Evolutionary conservation across 2,329 filamentous ascomycete genomes (phyloP).

Genomic region (Aspergillus transmontanensis): DNA sequence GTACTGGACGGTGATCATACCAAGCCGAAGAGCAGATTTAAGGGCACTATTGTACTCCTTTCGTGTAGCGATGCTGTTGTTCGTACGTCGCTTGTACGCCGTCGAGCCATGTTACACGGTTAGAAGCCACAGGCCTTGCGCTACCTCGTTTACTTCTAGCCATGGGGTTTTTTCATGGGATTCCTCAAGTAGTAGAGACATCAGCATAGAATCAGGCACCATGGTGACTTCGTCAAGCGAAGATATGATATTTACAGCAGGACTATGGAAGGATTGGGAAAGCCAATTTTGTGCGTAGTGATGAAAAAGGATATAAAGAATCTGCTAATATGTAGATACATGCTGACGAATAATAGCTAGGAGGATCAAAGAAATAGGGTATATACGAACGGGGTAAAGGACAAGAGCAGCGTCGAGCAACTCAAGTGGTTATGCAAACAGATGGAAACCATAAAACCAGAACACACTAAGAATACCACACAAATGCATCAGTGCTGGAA

Average conservation of each 20-base stretch:
- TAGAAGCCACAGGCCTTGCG: background rate
- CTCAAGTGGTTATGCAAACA: conserved; percentile 11
- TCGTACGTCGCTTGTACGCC: background rate
- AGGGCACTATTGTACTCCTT: background rate
- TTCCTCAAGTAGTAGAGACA: background rate
- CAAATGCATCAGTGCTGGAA: conserved; percentile 8
- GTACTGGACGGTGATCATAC: background rate
- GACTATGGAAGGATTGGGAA: background rate
- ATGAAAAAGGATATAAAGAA: background rate
- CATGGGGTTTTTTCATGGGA: background rate
- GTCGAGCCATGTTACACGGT: background rate
- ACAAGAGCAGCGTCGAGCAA: conserved; percentile 12
- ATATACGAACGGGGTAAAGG: conserved; percentile 13
- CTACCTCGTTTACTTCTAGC: background rate
- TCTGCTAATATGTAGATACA: conserved; percentile 8
- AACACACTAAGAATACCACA: background rate
- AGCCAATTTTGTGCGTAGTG: background rate
- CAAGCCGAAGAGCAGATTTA: background rate
- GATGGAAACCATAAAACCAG: background rate
- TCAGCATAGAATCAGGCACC: background rate
- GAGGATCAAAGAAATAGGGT: conserved; percentile 10
- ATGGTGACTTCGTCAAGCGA: background rate
- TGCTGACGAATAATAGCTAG: background rate
- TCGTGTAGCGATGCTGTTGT: background rate
- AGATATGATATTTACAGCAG: background rate